A percentile compares a stretch with the other conserved stretches of the same genome.
phyloP scores from a whole-genome alignment of 1,139 yeast genomes.

The Candida glucosophila region DNA sequence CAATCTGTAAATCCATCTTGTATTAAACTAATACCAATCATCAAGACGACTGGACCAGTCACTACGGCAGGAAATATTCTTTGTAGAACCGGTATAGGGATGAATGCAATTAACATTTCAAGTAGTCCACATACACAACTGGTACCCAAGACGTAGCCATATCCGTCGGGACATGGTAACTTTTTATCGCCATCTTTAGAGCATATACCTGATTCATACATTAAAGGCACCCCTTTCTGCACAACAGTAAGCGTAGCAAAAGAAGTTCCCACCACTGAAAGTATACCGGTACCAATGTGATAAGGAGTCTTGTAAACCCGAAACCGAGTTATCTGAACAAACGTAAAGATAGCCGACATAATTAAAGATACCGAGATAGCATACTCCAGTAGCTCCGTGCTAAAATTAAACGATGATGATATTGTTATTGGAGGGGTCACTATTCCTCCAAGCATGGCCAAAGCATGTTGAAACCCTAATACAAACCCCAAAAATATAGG shows the following conservation, averaged over 20 bases:
- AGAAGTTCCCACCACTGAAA: slow-evolving; percentile 84
- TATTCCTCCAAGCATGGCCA: slow-evolving; percentile 88
- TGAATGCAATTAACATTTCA: slow-evolving; percentile 62
- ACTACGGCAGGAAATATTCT: slow-evolving; percentile 80
- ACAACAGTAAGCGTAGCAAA: slow-evolving; percentile 84
- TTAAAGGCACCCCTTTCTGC: slow-evolving; percentile 63
- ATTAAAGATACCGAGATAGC: slow-evolving; percentile 73
- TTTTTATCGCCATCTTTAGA: slow-evolving; percentile 53
- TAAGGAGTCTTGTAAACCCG: slow-evolving; percentile 65
- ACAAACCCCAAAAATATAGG: slow-evolving; percentile 68
- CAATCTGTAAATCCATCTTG: slow-evolving; percentile 71
- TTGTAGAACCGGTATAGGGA: slow-evolving; percentile 65
- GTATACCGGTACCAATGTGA: slow-evolving; percentile 76
- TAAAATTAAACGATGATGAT: slow-evolving; percentile 51
- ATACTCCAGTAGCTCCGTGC: slow-evolving; percentile 45
- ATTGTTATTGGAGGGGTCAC: slow-evolving; percentile 79
- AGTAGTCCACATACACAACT: slow-evolving; percentile 69
- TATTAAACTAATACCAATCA: slow-evolving; percentile 67
- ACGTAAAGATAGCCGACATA: slow-evolving; percentile 64
- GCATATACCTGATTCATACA: slow-evolving; percentile 71
- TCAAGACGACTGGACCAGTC: slow-evolving; percentile 84
- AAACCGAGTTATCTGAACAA: slow-evolving; percentile 74
- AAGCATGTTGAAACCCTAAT: slow-evolving; percentile 78
- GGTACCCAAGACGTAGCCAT: slow-evolving; percentile 78
- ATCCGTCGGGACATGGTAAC: slow-evolving; percentile 81